Percentiles rank a stretch among this genome's conserved stretches.
Conservation (phyloP, 768 basidiomycete genomes). For the Mrakia hoshinonis region DNA sequence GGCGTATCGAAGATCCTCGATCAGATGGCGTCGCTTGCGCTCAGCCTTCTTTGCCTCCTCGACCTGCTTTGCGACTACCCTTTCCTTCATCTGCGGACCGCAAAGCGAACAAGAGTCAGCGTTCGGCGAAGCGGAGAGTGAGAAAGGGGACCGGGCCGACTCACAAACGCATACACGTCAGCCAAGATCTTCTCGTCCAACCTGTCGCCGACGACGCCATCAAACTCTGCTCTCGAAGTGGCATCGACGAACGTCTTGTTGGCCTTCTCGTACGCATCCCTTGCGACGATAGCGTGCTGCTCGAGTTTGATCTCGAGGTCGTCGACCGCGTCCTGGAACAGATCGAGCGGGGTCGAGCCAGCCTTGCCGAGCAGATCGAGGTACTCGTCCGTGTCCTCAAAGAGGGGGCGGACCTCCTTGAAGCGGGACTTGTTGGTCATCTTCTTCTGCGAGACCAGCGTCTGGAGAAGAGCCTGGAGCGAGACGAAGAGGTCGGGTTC, state of each 20-base stretch:
- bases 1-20: conserved; percentile 93
- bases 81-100: conserved; percentile 57
- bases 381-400: conserved; percentile 75
- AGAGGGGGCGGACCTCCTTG: conserved; percentile 74
- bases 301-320: conserved; percentile 49
- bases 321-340: conserved; percentile 93
- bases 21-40: conserved; percentile 71
- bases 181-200: conserved; percentile 60
- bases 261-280: conserved; percentile 7
- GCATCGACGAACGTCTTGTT: neutral
- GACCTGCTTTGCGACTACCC: conserved; percentile 62
- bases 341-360: conserved; percentile 87
- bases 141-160: neutral
- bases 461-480: conserved; percentile 59
- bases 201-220: neutral
- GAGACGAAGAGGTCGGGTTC: neutral
- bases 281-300: neutral
- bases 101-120: neutral
- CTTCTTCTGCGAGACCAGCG: conserved; percentile 56
- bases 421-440: conserved; percentile 80
- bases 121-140: neutral
- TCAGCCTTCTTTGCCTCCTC: conserved; percentile 75
- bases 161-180: conserved; percentile 57
- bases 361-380: conserved; percentile 78
- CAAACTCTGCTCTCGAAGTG: neutral